Percentiles rank a stretch among this genome's conserved stretches.
Evolutionary conservation across 208 protist genomes (phyloP).

Genomic region (Wallacemonas sp.): DNA sequence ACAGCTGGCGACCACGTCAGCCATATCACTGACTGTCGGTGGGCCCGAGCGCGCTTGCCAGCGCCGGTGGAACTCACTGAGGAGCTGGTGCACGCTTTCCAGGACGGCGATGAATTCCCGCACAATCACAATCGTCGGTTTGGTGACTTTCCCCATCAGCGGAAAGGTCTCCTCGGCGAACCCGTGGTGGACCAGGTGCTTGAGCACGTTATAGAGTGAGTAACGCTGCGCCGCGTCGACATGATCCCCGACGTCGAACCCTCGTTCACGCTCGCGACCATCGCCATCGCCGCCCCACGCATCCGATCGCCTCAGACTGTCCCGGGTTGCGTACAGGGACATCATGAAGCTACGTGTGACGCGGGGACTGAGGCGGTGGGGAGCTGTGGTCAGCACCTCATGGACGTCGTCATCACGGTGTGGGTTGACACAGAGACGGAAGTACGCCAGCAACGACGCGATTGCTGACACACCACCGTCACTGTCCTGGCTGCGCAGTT

Average conservation of each 20-base stretch:
- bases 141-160: slow-evolving; percentile 19
- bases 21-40: not conserved
- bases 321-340: slow-evolving; percentile 12
- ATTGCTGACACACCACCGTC: slow-evolving; percentile 43
- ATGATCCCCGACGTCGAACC: not conserved
- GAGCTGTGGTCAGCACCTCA: slow-evolving; percentile 40
- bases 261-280: not conserved
- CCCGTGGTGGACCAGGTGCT: slow-evolving; percentile 35
- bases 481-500: slow-evolving; percentile 31
- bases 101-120: slow-evolving; percentile 10
- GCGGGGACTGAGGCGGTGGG: slow-evolving; percentile 32
- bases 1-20: not conserved
- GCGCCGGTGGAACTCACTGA: not conserved
- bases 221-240: not conserved
- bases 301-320: not conserved
- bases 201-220: slow-evolving; percentile 41
- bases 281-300: too few species aligned
- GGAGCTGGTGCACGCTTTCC: slow-evolving; percentile 8
- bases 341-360: slow-evolving; percentile 4
- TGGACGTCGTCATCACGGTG: slow-evolving; percentile 66
- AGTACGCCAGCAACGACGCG: slow-evolving; percentile 50
- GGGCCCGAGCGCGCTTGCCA: not conserved
- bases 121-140: slow-evolving; percentile 13
- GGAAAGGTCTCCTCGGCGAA: slow-evolving; percentile 29
- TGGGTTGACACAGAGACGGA: slow-evolving; percentile 60